Base-by-base conservation (phyloP, 768 basidiomycete genomes). In the Psilocybe cubensis region DNA sequence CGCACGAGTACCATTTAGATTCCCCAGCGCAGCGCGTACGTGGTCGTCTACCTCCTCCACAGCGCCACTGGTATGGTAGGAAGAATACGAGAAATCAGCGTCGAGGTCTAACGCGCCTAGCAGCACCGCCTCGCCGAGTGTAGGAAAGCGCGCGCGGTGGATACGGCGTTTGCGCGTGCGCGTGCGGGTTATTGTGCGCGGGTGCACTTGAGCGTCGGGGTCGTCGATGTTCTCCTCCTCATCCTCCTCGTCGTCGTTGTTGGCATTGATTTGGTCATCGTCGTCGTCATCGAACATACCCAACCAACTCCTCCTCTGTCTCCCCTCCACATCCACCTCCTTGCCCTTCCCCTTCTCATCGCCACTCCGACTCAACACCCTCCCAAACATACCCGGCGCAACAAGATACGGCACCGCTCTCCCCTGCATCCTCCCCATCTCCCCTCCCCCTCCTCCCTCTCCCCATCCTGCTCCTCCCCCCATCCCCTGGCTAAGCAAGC, bases 61-160 rank as follows among this genome's bases (percentile, higher is more conserved):
- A n/a, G n/a, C n/a, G n/a, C n/a, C n/a, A n/a, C n/a, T n/a, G n/a
- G n/a, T n/a, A n/a, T n/a, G n/a, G n/a, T n/a, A n/a, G n/a, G n/a
- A n/a, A n/a, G n/a, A n/a, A n/a, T n/a, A n/a, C n/a, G 45, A 5
- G 2, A 4, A 24, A 17, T 52, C 38, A 20, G 45, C 20, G 35
- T 52, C 52, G 31, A 38, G 47, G 44, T 74, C 73, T 41, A 74
- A 48, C 48, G 59, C 55, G 0, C 74, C 73, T 2, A 68, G 53
- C 1, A 75, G 47, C 8, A 75, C 43, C 43, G 67, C 58, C 56
- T 72, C 75, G n/a, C 67, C 73, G 1, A 70, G 33, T 29, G 63
- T 65, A 51, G 65, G 24, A 42, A 20, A 24, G 5, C 4, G 5
- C 5, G 1, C 29, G 29, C 57, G 17, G 33, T 9, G 17, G 17